phyloP scores from a whole-genome alignment of 2,329 filamentous ascomycete genomes.

The Colletotrichum sp. region DNA sequence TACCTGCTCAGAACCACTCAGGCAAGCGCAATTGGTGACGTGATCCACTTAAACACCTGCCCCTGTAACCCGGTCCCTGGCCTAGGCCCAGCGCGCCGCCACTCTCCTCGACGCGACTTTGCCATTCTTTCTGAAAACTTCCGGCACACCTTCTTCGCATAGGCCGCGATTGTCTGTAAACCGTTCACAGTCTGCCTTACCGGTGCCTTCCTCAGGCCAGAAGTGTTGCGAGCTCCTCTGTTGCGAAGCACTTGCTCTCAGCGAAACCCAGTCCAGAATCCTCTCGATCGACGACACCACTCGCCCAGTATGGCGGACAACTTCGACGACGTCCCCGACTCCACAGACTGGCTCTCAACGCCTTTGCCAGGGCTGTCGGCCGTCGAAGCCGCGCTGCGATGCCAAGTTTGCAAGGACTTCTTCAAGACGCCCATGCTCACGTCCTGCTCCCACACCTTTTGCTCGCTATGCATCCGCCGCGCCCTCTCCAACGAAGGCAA shows the following conservation, averaged over 20 bases:
- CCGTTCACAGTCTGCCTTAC: background rate
- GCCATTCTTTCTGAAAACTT: background rate
- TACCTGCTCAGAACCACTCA: background rate
- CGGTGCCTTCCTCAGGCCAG: background rate
- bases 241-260: background rate
- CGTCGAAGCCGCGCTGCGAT: constrained; percentile 86
- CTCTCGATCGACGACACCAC: background rate
- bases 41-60: background rate
- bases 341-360: constrained; percentile 84
- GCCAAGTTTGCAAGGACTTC: constrained; percentile 98
- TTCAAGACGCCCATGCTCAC: constrained; percentile 95
- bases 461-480: constrained; percentile 91
- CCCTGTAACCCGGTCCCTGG: background rate
- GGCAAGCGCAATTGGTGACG: background rate
- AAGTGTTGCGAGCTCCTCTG: background rate
- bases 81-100: constrained; percentile 1
- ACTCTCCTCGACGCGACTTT: constrained; percentile 11
- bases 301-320: constrained; percentile 35
- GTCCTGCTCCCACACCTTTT: constrained; percentile 94
- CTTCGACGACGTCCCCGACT: constrained; percentile 64
- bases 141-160: background rate
- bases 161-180: background rate
- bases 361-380: constrained; percentile 67
- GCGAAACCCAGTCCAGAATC: background rate
- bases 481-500: constrained; percentile 82